Base-by-base conservation (phyloP, 768 basidiomycete species). In the Mycena sanguinolenta region DNA sequence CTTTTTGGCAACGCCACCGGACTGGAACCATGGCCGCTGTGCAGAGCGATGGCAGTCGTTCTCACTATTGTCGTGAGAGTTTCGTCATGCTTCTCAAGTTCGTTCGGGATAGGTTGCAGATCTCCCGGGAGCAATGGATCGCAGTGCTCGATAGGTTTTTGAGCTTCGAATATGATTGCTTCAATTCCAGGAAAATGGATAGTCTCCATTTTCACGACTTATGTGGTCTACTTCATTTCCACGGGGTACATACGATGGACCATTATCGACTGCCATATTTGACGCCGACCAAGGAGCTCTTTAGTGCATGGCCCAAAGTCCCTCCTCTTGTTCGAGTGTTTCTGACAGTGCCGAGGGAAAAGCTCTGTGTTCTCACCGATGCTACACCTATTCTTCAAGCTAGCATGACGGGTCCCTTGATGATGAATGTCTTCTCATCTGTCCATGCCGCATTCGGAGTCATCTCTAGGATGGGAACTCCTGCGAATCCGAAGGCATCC, bases 21-120 rank as follows among this genome's bases (percentile, higher is more conserved):
- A 12, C 27, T n/a, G n/a, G n/a, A n/a, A n/a, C n/a, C n/a, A n/a
- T n/a, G n/a, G n/a, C n/a, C n/a, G n/a, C n/a, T n/a, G 38, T 7
- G 21, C 30, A 1, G 69, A 72, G n/a, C n/a, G n/a, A n/a, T n/a
- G n/a, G n/a, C 9, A 73, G 72, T 32, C 70, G 79, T 46, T 27
- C 80, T n/a, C 83, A 83, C 67, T 84, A 85, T 65, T 79, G 74
- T 25, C 82, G 85, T 25, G 76, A 78, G 38, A 80, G 77, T n/a
- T 85, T 84, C 63, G 85, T 76, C 1, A 69, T 79, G n/a, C 63
- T 87, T 27, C 49, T 87, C 9, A 63, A 57, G 25, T 71, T 76
- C 38, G 70, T 83, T 52, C 78, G 77, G 60, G 67, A 76, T n/a
- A 73, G 76, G 39, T 72, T 82, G 13, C 67, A 69, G 23, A 72